Evolutionary conservation across 495 filamentous ascomycete species (phyloP), one percentile per base, ranked within the genome.

Genomic region (Delitschia confertaspora): DNA sequence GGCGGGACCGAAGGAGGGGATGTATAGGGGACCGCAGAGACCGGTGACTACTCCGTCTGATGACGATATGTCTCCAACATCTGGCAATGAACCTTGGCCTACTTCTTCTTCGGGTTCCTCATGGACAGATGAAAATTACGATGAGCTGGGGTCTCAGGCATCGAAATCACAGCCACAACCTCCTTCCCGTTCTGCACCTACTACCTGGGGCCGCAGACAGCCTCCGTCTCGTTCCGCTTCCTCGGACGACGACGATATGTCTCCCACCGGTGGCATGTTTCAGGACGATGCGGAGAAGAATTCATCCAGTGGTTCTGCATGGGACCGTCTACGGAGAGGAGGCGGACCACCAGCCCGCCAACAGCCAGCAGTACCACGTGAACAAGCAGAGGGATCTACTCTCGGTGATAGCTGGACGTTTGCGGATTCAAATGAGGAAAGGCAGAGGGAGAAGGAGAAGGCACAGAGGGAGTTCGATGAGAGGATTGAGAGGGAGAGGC

Each of bases 391-490:
- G 29, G 39, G 25, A 4, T 37, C 45, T 4, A 54, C 22, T 4
- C 13, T 45, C 19, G 46, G 57, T 2, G 69, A 71, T 38, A 61
- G 58, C 13, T 72, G 65, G 38, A 31, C 64, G 8, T 70, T 68
- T 29, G 60, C 60, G 5, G 51, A 42, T 0, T 52, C 55, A 1
- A 65, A 64, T 1, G 57, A 62, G 33, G 69, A 69, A 32, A 51
- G 59, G 16, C 41, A 57, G 9, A 49, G 59, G 25, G 70, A 65
- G 7, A 65, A 60, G 47, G 60, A 47, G 30, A 60, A 73, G 50
- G 69, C 71, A 33, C 72, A 76, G 58, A 60, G 55, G 37, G 67
- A 73, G 31, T 75, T 75, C 53, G 72, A 75, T 54, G 62, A 57
- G 21, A 45, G 59, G 13, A 53, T 75, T 27, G 72, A 75, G 51